phyloP scores from a whole-genome alignment of 2,329 filamentous ascomycete genomes.

The Setomelanomma holmii region DNA sequence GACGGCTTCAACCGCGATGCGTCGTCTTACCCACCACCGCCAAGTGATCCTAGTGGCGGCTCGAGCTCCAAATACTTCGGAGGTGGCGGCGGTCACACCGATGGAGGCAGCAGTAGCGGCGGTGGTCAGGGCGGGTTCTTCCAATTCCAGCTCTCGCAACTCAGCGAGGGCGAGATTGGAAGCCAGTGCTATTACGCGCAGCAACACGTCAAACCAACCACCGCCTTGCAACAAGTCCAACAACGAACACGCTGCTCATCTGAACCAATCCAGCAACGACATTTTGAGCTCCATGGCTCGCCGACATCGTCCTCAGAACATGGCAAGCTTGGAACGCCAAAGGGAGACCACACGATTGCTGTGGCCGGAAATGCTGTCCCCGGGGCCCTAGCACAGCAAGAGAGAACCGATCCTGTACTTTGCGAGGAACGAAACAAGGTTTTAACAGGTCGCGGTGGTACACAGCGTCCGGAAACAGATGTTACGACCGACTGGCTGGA shows the following conservation, averaged over 20 bases:
- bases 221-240: background rate
- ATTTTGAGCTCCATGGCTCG: constrained; percentile 5
- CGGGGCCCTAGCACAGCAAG: constrained; percentile 15
- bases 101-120: constrained; percentile 18
- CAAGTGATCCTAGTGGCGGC: constrained; percentile 25
- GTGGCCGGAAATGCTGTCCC: constrained; percentile 46
- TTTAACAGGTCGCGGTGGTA: too few relatives aligned
- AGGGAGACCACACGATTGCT: constrained; percentile 29
- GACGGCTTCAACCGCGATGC: constrained; percentile 31
- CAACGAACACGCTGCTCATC: constrained; percentile 7
- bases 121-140: constrained; percentile 32
- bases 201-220: constrained; percentile 9
- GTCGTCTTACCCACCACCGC: constrained; percentile 28
- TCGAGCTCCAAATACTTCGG: constrained; percentile 26
- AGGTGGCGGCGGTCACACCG: constrained; percentile 14
- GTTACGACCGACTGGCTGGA: background rate
- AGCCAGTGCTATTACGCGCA: constrained; percentile 6
- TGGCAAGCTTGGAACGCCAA: constrained; percentile 24
- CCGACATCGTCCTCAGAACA: constrained; percentile 9
- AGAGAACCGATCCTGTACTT: background rate
- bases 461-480: background rate
- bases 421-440: background rate
- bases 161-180: constrained; percentile 16
- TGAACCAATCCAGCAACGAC: constrained; percentile 15
- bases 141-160: constrained; percentile 42